Conservation (phyloP, 2,329 filamentous ascomycete species). For the Ophiostoma himal-ulmi region DNA sequence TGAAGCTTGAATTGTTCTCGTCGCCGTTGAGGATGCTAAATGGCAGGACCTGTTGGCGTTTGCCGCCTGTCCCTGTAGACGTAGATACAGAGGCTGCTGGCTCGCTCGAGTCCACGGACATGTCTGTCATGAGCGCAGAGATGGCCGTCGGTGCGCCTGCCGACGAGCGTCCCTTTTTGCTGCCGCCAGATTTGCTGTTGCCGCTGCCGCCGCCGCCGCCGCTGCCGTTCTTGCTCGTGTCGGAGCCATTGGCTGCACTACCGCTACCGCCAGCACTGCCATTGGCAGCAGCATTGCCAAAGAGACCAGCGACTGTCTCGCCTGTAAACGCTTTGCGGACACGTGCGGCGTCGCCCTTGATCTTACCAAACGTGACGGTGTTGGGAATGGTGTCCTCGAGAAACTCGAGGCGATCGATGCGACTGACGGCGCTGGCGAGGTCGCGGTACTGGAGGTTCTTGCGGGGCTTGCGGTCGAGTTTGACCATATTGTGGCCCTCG, state of each 20-base stretch:
- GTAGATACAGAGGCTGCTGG: background rate
- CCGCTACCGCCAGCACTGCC: background rate
- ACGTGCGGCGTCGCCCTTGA: conserved; percentile 56
- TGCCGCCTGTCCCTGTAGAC: conserved; percentile 3
- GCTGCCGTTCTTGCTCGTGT: background rate
- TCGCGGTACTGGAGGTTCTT: conserved; percentile 96
- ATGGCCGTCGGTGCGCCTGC: conserved; percentile 23
- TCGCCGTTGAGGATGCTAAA: conserved; percentile 24
- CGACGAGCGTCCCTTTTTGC: conserved; percentile 18
- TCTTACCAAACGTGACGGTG: conserved; percentile 72
- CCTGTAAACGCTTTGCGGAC: background rate
- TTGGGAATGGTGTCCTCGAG: conserved; percentile 84
- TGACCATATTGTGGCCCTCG: conserved; percentile 80
- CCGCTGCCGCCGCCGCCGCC: background rate
- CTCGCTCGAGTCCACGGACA: background rate
- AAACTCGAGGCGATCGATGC: conserved; percentile 92
- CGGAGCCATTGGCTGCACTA: background rate
- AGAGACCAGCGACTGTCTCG: conserved; percentile 2
- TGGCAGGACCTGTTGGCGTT: conserved; percentile 25
- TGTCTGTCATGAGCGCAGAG: conserved; percentile 21
- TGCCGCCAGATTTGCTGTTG: background rate
- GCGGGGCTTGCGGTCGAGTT: conserved; percentile 83
- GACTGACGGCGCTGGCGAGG: conserved; percentile 76
- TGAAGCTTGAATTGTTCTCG: conserved; percentile 7
- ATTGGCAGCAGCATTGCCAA: background rate